Conservation (phyloP, 2,329 filamentous ascomycete species). For the Nemania bipapillata region DNA sequence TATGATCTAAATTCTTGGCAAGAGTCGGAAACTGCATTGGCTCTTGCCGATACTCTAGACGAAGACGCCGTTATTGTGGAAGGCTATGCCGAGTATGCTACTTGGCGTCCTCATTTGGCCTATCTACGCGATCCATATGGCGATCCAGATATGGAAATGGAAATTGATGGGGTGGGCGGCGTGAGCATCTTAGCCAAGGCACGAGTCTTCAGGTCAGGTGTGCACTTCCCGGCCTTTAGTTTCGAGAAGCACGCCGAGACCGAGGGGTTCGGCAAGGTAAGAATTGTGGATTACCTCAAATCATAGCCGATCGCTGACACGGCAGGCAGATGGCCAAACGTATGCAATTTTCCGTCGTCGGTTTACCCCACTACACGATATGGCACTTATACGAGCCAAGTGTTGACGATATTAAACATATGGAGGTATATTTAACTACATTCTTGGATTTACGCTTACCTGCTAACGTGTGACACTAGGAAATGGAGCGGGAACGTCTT, state of each 20-base stretch:
- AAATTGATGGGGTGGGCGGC: slow-evolving; percentile 96
- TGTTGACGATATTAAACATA: slow-evolving; percentile 94
- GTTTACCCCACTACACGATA: slow-evolving; percentile 95
- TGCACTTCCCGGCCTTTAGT: slow-evolving; percentile 97
- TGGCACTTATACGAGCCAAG: slow-evolving; percentile 99
- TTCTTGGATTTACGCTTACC: not conserved
- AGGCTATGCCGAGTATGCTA: slow-evolving; percentile 98
- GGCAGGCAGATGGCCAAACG: slow-evolving; percentile 85
- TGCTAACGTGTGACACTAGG: slow-evolving; percentile 59
- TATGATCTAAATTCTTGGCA: slow-evolving; percentile 99
- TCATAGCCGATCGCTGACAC: slow-evolving; percentile 33
- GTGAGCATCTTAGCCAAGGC: slow-evolving; percentile 98
- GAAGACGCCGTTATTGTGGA: slow-evolving; percentile 99
- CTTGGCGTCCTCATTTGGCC: slow-evolving; percentile 95
- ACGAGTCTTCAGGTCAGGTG: slow-evolving; percentile 90
- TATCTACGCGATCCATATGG: slow-evolving; percentile 97
- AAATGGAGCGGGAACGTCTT: slow-evolving; percentile 90
- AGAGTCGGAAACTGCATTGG: slow-evolving; percentile 95
- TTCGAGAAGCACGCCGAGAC: slow-evolving; percentile 99
- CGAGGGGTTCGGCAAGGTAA: slow-evolving; percentile 96
- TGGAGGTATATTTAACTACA: slow-evolving; percentile 71
- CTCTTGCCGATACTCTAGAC: slow-evolving; percentile 91
- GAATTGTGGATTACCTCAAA: slow-evolving; percentile 40
- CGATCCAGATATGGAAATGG: slow-evolving; percentile 99
- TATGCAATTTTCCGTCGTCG: slow-evolving; percentile 95